Evolutionary conservation across 2,329 filamentous ascomycete genomes (phyloP), one percentile per base, ranked within the genome.

Genomic region (Fonsecaea pedrosoi): DNA sequence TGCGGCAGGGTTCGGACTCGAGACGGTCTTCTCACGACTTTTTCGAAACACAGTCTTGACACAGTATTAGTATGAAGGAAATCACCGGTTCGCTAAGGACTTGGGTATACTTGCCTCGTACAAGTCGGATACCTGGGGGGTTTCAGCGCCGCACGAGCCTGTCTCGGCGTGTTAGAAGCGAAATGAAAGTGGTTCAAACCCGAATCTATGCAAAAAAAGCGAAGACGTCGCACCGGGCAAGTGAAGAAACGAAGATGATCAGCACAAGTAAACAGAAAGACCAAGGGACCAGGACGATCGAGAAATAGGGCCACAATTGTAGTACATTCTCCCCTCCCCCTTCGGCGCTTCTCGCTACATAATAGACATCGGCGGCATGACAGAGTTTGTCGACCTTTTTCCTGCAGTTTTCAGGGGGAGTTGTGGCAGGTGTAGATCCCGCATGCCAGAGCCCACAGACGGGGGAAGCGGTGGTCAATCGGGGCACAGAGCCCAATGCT

Each of bases 41-140:
- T 60, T 59, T 67, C 62, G 66, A 68, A 70, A 68, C 68, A 55
- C 40, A 25, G 53, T 48, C 68, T 62, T 70, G 68, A 70, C 62
- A 70, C 68, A 66, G 63, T 54, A 67, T 67, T 40, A 70, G 66
- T 66, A 50, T 62, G 66, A 66, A 60, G 42, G 57, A 68, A 50
- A 68, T 62, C 63, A 59, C 54, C 10, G 55, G 38, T 40, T 60
- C 58, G 15, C 25, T 54, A 37, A 25, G 18, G 55, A 37, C 53
- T 58, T 40, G 42, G 40, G 37, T 35, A 55, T 25, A 67, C 65
- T 61, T 55, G 65, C 65, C 65, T 67, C 61, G 61, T 60, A 48
- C 34, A 38, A 64, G 48, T 38, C 45, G 56, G 42, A 54, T 10
- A 56, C 45, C 30, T 12, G n/a, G 25, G 32, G 42, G 56, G 37